phyloP scores from a whole-genome alignment of 1,139 yeast species.

The Pichia sp. region DNA sequence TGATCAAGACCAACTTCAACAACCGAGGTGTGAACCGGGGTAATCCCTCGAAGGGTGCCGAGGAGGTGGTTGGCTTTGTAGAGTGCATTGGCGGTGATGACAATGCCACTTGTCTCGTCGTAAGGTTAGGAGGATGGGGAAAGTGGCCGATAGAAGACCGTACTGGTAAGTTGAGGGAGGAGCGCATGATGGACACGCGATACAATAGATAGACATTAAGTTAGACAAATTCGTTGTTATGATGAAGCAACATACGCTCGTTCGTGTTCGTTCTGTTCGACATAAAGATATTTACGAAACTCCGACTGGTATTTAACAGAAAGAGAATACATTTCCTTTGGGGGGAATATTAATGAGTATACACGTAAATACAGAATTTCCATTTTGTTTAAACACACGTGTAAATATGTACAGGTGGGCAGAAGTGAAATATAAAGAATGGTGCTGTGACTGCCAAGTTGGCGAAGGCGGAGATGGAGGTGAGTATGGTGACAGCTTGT shows the following conservation, averaged over 20 bases:
- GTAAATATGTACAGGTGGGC: constrained; percentile 14
- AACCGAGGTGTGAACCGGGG: constrained; percentile 66
- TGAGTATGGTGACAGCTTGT: not conserved
- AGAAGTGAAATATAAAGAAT: constrained; percentile 5
- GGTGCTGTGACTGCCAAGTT: not conserved
- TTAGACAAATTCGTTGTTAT: not conserved
- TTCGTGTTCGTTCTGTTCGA: not conserved
- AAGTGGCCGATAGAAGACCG: constrained; percentile 81
- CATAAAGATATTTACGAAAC: not conserved
- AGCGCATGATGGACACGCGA: constrained; percentile 44
- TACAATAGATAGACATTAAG: constrained; percentile 6
- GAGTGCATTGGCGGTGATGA: constrained; percentile 91
- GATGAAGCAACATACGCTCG: not conserved
- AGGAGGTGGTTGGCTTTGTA: constrained; percentile 77
- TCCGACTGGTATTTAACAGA: not conserved
- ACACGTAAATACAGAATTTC: too few relatives aligned
- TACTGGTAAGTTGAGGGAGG: constrained; percentile 77
- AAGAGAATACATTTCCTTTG: not conserved
- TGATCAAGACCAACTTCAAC: constrained; percentile 69
- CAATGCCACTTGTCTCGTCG: constrained; percentile 84
- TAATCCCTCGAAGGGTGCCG: constrained; percentile 81
- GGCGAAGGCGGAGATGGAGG: too few relatives aligned
- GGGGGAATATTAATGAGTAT: constrained; percentile 3
- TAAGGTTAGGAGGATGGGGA: constrained; percentile 88
- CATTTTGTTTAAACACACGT: constrained; percentile 5